Conservation (phyloP, 2,329 filamentous ascomycete species). For the Aureobasidium sp. region DNA sequence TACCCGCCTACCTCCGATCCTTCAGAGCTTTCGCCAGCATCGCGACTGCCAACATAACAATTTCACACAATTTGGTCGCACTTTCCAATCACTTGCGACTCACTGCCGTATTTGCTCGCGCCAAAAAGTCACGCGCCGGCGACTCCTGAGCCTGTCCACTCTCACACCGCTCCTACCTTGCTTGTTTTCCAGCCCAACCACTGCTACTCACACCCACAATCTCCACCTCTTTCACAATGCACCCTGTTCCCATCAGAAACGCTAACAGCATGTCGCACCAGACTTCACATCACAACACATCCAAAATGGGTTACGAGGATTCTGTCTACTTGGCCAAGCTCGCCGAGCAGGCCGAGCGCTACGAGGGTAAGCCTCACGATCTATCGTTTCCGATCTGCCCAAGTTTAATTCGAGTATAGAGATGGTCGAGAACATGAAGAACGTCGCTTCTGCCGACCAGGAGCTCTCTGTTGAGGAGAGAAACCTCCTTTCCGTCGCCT, state of each 20-base stretch:
- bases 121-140: background rate
- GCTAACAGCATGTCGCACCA: conserved; percentile 16
- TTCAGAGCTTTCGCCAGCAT: conserved; percentile 4
- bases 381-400: background rate
- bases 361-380: conserved; percentile 68
- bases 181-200: background rate
- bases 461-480: conserved; percentile 78
- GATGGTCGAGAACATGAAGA: conserved; percentile 99
- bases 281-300: conserved; percentile 24
- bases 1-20: conserved; percentile 8
- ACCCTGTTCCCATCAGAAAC: background rate
- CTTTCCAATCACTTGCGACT: background rate
- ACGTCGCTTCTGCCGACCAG: conserved; percentile 74
- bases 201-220: background rate
- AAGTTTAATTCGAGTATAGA: conserved; percentile 48
- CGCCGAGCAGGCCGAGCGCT: conserved; percentile 99
- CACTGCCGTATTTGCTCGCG: background rate
- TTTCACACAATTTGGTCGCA: background rate
- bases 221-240: conserved; percentile 6
- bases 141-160: background rate
- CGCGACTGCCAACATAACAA: conserved; percentile 5
- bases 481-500: conserved; percentile 94
- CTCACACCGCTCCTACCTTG: conserved; percentile 6
- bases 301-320: conserved; percentile 97
- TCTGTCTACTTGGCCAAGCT: conserved; percentile 99